Conservation (phyloP, 257 asterid species). For the Nyctanthes arbortristis region DNA sequence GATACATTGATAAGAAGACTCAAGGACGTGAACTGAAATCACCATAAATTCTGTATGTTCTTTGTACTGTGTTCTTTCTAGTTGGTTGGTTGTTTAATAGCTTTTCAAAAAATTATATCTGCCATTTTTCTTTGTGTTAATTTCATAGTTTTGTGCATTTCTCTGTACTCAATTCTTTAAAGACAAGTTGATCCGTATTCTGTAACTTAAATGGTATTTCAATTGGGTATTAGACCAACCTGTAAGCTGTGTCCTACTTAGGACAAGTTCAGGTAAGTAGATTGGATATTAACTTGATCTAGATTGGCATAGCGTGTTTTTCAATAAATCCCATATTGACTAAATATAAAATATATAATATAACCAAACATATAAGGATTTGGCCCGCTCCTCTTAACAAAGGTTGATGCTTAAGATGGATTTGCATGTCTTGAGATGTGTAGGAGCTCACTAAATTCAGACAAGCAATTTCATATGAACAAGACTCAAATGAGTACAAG, state of each 20-base stretch:
- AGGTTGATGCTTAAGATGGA: too few species aligned
- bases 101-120: slow-evolving; percentile 25
- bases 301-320: not conserved
- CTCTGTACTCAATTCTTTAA: slow-evolving; percentile 32
- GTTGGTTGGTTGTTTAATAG: slow-evolving; percentile 43
- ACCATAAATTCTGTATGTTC: slow-evolving; percentile 31
- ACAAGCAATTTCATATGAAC: too few species aligned
- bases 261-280: not conserved
- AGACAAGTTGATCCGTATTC: slow-evolving; percentile 6
- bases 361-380: too few species aligned
- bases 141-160: slow-evolving; percentile 26
- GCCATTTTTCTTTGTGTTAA: slow-evolving; percentile 34
- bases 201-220: not conserved
- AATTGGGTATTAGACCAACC: not conserved
- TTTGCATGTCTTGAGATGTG: not conserved
- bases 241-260: not conserved
- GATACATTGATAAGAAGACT: slow-evolving; percentile 86
- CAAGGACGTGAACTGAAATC: slow-evolving; percentile 70
- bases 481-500: too few species aligned
- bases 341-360: not conserved
- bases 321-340: not conserved
- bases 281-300: slow-evolving; percentile 1
- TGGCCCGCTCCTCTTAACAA: too few species aligned
- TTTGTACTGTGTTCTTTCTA: slow-evolving; percentile 20
- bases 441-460: not conserved